A percentile compares a stretch with the other conserved stretches of the same genome.
Conservation (phyloP, 768 basidiomycete genomes). For the Boletus speciosus region DNA sequence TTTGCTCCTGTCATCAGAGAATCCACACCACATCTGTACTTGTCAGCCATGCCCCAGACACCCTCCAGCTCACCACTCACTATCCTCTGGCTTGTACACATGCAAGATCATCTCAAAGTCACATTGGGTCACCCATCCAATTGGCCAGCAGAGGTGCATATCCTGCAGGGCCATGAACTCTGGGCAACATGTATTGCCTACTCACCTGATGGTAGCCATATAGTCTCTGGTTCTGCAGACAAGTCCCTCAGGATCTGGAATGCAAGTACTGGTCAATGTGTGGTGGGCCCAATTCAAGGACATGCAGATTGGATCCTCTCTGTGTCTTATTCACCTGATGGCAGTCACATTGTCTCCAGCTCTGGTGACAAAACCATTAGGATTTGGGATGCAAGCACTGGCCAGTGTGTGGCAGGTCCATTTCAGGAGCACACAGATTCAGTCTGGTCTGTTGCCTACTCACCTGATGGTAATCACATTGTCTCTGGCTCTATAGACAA, state of each 20-base stretch:
- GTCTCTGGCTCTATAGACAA: too few species aligned
- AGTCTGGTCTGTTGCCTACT: too few species aligned
- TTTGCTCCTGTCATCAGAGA: neutral
- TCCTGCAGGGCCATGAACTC: neutral
- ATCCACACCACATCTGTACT: neutral
- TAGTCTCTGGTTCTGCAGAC: neutral
- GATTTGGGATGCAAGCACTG: conserved; percentile 5
- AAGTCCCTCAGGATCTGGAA: conserved; percentile 12
- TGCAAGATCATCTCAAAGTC: neutral
- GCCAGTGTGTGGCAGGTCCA: conserved; percentile 6
- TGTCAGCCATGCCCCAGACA: conserved; percentile 4
- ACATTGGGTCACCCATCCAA: neutral
- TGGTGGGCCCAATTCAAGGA: conserved; percentile 3
- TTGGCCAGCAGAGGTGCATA: conserved; percentile 1
- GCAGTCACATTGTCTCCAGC: neutral
- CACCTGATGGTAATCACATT: too few species aligned
- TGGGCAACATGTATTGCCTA: neutral
- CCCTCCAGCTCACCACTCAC: neutral
- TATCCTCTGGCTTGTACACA: neutral
- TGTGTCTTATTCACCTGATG: neutral
- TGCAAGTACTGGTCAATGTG: neutral
- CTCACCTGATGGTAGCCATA: neutral
- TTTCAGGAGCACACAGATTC: neutral
- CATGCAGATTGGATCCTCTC: neutral
- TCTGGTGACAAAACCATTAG: neutral